phyloP scores from a whole-genome alignment of 306 rosid genomes.

The Cucumis cinereus region DNA sequence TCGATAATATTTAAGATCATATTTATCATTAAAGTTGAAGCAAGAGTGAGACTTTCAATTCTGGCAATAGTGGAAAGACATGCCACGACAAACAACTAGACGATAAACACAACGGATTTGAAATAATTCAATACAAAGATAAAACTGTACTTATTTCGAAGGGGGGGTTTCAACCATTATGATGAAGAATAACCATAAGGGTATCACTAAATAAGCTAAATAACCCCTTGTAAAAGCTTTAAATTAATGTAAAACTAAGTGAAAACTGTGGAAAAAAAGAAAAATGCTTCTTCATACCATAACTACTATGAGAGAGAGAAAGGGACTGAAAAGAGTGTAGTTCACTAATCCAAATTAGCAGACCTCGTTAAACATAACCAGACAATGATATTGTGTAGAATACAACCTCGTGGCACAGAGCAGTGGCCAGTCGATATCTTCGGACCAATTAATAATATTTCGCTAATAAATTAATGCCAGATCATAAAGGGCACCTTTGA shows the following conservation, averaged over 20 bases:
- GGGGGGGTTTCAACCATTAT: neutral
- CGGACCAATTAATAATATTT: conserved; percentile 52
- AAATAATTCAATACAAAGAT: neutral
- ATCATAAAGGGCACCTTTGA: conserved; percentile 26
- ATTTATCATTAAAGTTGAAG: no score
- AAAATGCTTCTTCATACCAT: conserved; percentile 2
- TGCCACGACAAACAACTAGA: neutral
- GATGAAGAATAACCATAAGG: neutral
- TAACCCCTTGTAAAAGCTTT: neutral
- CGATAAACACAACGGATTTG: neutral
- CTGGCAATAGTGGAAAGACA: no score
- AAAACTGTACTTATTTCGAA: neutral
- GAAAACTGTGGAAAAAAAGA: neutral
- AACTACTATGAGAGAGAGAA: conserved; percentile 7
- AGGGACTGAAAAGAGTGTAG: conserved; percentile 6
- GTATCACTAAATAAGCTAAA: neutral
- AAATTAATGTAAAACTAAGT: neutral
- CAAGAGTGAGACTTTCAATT: no score
- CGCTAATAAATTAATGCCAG: conserved; percentile 33
- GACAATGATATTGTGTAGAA: conserved; percentile 42
- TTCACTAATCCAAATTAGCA: conserved; percentile 64
- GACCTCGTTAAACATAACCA: conserved; percentile 54
- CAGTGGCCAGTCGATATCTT: conserved; percentile 55
- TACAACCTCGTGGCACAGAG: conserved; percentile 74
- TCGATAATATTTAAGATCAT: no score